Percentiles rank a stretch among this genome's conserved stretches.
Evolutionary conservation across 495 filamentous ascomycete genomes (phyloP).

Genomic region (Penicillium taxi): DNA sequence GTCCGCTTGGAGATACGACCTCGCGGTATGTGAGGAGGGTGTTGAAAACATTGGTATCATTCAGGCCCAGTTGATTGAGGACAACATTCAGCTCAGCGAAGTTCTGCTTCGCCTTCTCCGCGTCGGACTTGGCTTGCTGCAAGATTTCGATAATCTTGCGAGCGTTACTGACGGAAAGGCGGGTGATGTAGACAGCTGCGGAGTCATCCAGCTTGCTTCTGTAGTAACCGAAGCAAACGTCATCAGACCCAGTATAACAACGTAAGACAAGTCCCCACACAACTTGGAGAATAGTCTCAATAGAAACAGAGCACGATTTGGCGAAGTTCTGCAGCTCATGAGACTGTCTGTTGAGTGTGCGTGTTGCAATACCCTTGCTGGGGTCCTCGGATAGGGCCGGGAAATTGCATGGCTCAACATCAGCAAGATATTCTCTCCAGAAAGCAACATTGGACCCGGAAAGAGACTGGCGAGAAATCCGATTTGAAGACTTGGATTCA

Average conservation of each 20-base stretch:
- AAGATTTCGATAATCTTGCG: slow-evolving; percentile 28
- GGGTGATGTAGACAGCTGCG: slow-evolving; percentile 21
- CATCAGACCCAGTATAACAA: slow-evolving; percentile 44
- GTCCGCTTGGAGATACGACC: slow-evolving; percentile 5
- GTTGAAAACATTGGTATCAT: slow-evolving; percentile 42
- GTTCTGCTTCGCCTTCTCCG: slow-evolving; percentile 27
- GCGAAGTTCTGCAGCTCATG: slow-evolving; percentile 31
- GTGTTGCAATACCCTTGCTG: slow-evolving; percentile 5
- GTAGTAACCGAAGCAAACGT: slow-evolving; percentile 48
- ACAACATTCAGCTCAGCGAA: slow-evolving; percentile 32
- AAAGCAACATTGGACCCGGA: slow-evolving; percentile 28
- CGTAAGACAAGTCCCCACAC: slow-evolving; percentile 50
- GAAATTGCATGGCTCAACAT: slow-evolving; percentile 48
- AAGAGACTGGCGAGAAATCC: slow-evolving; percentile 4
- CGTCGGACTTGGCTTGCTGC: slow-evolving; percentile 27
- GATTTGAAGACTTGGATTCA: slow-evolving; percentile 4
- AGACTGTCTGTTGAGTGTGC: slow-evolving; percentile 20
- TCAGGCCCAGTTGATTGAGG: slow-evolving; percentile 29
- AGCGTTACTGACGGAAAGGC: slow-evolving; percentile 29
- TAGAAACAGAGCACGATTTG: slow-evolving; percentile 19
- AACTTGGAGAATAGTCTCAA: slow-evolving; percentile 34
- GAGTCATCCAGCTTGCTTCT: slow-evolving; percentile 18
- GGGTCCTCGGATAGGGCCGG: slow-evolving; percentile 27
- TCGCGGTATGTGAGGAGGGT: slow-evolving; percentile 38
- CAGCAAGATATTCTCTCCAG: slow-evolving; percentile 45